phyloP scores from a whole-genome alignment of 192 early-diverging fungal genomes.

The Podochytrium sp. region DNA sequence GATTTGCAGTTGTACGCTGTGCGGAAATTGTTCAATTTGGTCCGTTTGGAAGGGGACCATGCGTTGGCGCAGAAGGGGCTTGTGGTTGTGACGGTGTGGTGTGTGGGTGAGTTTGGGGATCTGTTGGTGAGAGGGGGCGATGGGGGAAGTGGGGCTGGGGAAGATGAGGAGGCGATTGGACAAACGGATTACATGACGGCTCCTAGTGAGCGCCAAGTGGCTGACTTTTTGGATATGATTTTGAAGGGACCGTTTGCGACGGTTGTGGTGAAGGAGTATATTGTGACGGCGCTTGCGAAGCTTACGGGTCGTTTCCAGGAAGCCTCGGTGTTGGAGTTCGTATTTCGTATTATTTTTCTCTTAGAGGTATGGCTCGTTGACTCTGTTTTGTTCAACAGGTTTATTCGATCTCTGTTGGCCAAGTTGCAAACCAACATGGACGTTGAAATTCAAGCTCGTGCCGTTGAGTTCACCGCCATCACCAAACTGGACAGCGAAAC shows the following conservation, averaged over 20 bases:
- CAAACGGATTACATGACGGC: constrained; percentile 38
- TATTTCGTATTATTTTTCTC: constrained; percentile 1
- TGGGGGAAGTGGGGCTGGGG: constrained; percentile 39
- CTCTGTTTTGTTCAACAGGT: constrained; percentile 18
- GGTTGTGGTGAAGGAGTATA: constrained; percentile 76
- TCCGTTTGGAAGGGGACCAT: constrained; percentile 72
- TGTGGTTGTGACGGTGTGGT: constrained; percentile 88
- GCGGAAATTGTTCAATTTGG: constrained; percentile 83
- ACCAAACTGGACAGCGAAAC: constrained; percentile 67
- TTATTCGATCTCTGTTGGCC: constrained; percentile 64
- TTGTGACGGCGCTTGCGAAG: constrained; percentile 88
- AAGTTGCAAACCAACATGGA: constrained; percentile 74
- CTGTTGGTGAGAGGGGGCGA: constrained; percentile 60
- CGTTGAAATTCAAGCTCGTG: constrained; percentile 93
- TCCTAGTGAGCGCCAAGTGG: constrained; percentile 71
- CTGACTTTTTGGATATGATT: constrained; percentile 75
- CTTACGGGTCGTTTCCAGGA: constrained; percentile 79
- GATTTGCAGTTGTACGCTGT: constrained; percentile 88
- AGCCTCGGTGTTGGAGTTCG: constrained; percentile 42
- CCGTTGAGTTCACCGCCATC: constrained; percentile 86
- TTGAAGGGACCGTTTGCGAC: constrained; percentile 82
- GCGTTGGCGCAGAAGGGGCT: constrained; percentile 80
- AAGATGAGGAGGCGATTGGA: constrained; percentile 64
- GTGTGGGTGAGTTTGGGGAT: constrained; percentile 97
- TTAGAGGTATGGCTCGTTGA: neutral